Conservation (phyloP, 768 basidiomycete species). For the Sporobolomyces pararoseus region DNA sequence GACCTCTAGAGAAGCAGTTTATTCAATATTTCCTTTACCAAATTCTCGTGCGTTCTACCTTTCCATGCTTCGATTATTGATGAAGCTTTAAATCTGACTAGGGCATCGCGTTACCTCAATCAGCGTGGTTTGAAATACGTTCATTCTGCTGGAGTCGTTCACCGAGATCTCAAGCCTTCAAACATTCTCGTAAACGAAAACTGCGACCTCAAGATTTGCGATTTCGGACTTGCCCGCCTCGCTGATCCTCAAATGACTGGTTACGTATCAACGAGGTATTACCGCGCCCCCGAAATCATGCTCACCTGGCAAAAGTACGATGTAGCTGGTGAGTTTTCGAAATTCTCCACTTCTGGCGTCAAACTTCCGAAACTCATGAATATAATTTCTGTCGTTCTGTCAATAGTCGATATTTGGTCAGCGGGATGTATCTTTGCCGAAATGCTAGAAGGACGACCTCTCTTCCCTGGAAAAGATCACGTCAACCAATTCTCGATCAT, state of each 20-base stretch:
- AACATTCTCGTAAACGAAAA: slow-evolving; percentile 99
- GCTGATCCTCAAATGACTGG: slow-evolving; percentile 99
- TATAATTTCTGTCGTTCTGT: neutral
- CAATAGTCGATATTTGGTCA: slow-evolving; percentile 89
- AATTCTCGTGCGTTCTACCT: slow-evolving; percentile 66
- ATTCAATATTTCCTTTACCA: slow-evolving; percentile 99
- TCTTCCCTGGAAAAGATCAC: slow-evolving; percentile 99
- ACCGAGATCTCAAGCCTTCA: slow-evolving; percentile 97
- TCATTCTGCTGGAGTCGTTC: slow-evolving; percentile 97
- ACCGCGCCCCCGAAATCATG: slow-evolving; percentile 99
- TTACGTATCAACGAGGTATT: slow-evolving; percentile 97
- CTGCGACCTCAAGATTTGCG: slow-evolving; percentile 99
- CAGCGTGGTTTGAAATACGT: slow-evolving; percentile 98
- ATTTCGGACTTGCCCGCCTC: slow-evolving; percentile 96
- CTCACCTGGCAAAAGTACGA: slow-evolving; percentile 99
- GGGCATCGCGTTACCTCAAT: neutral
- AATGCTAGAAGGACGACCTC: slow-evolving; percentile 96
- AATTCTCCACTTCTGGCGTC: neutral
- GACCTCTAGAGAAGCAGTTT: slow-evolving; percentile 98
- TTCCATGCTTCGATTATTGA: neutral
- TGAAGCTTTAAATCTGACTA: slow-evolving; percentile 6
- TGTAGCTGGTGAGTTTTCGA: slow-evolving; percentile 60
- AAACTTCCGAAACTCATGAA: neutral
- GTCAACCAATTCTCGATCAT: slow-evolving; percentile 99
- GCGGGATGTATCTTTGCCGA: slow-evolving; percentile 99